phyloP scores from a whole-genome alignment of 805 yeast genomes.

The Yamadazyma endophytica region DNA sequence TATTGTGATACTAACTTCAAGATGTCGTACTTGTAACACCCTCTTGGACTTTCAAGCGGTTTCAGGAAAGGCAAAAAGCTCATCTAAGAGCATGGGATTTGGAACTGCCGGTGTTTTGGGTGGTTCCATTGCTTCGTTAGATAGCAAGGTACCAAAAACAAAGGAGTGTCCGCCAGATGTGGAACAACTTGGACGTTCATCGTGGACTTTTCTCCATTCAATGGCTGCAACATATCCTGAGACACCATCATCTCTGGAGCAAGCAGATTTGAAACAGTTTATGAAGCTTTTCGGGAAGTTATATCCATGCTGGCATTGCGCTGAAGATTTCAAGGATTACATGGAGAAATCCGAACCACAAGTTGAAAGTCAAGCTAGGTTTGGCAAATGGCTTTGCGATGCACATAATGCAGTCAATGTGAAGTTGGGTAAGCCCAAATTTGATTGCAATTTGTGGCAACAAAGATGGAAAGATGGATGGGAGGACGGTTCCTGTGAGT shows the following conservation, averaged over 20 bases:
- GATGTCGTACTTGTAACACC: slow-evolving; percentile 87
- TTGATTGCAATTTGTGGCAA: slow-evolving; percentile 88
- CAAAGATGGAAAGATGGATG: slow-evolving; percentile 95
- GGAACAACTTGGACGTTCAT: slow-evolving; percentile 69
- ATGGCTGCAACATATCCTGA: slow-evolving; percentile 88
- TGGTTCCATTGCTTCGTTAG: too few relatives aligned
- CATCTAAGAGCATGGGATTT: too few relatives aligned
- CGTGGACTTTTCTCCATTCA: slow-evolving; percentile 91
- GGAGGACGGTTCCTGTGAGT: slow-evolving; percentile 40
- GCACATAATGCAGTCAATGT: slow-evolving; percentile 93
- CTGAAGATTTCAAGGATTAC: slow-evolving; percentile 71
- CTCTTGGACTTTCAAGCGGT: slow-evolving; percentile 75
- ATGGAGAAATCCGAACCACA: slow-evolving; percentile 50
- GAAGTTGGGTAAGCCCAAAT: slow-evolving; percentile 79
- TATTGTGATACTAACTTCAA: slow-evolving; percentile 12
- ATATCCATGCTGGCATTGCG: slow-evolving; percentile 95
- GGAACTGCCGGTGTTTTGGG: too few relatives aligned
- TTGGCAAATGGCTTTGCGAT: slow-evolving; percentile 88
- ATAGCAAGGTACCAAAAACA: too few relatives aligned
- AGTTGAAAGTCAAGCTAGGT: slow-evolving; percentile 65
- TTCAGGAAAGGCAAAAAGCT: slow-evolving; percentile 16
- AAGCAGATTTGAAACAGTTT: slow-evolving; percentile 68
- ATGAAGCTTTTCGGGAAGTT: slow-evolving; percentile 66
- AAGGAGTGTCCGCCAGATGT: slow-evolving; percentile 82
- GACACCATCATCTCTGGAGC: slow-evolving; percentile 55